A percentile compares a stretch with the other conserved stretches of the same genome.
These are phyloP conservation scores for Penicillium sclerotiorum DNA, from an alignment of 2,329 filamentous ascomycete genomes.

Conservation along the genomic window DNA sequence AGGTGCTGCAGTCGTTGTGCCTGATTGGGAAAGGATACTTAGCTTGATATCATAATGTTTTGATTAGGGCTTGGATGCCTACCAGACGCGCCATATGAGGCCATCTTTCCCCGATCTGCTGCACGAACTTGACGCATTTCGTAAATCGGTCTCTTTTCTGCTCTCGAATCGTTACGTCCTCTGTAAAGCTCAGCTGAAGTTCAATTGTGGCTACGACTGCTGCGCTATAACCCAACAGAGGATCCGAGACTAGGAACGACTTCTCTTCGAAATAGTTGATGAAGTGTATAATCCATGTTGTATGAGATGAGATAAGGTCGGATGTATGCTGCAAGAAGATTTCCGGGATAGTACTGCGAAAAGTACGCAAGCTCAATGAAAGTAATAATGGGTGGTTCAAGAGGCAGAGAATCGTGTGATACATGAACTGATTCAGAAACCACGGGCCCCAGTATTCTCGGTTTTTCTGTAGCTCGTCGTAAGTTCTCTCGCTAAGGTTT, in stretches of 20 bases:
- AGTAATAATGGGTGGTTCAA: constrained; percentile 59
- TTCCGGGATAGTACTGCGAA: constrained; percentile 56
- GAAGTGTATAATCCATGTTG: constrained; percentile 58
- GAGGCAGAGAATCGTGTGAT: constrained; percentile 56
- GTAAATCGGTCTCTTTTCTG: constrained; percentile 49
- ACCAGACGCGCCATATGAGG: constrained; percentile 51
- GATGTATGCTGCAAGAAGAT: constrained; percentile 59
- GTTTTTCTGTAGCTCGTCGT: constrained; percentile 47
- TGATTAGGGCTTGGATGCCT: constrained; percentile 12
- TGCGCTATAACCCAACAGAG: constrained; percentile 53
- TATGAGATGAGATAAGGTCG: constrained; percentile 55
- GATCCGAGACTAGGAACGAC: constrained; percentile 51
- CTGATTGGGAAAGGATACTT: too few relatives aligned
- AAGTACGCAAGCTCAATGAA: constrained; percentile 56
- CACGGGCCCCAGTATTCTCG: constrained; percentile 58
- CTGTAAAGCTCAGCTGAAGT: constrained; percentile 57
- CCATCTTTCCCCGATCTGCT: constrained; percentile 46
- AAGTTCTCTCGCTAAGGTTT: constrained; percentile 47
- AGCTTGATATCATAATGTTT: neutral
- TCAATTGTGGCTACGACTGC: constrained; percentile 58
- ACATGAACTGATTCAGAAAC: constrained; percentile 56
- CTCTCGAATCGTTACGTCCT: constrained; percentile 38
- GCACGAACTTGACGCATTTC: constrained; percentile 51
- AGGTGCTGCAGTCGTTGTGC: constrained; percentile 48
- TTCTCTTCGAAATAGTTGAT: constrained; percentile 52